Base-by-base conservation (phyloP, 2,329 filamentous ascomycete species). In the Diaporthe australafricana region DNA sequence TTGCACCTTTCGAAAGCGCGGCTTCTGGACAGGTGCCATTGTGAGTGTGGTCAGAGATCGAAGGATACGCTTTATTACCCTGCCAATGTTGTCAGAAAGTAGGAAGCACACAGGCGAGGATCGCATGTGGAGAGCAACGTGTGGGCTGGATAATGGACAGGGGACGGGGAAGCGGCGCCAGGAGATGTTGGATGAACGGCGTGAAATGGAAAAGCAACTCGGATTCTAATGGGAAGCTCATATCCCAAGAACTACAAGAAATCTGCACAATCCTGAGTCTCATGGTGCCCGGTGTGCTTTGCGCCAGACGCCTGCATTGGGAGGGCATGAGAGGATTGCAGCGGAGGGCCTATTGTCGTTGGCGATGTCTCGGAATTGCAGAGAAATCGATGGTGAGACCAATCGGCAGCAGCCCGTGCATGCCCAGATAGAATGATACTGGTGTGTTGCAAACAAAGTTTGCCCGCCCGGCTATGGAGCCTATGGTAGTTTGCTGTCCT, bases 1-100 rank as follows among this genome's bases (percentile, higher is more conserved):
- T 80, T 98, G 94, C 62, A 98, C 87, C 77, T 92, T 93, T 81
- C 92, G 94, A 84, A 98, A 98, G 78, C 92, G 89, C 57, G 86
- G 83, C 70, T 83, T 83, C 67, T 85, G 80, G 66, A 84, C 80
- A 47, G 87, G 83, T 70, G 88, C 83, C 91, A 93, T 93, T 50
- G 79, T 87, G 78, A 72, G 72, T 67, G 77, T 74, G 70, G 71
- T 72, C 74, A 74, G 68, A 71, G 76, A 67, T 72, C 68, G 72
- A 72, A 75, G 66, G 62, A 71, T 45, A 69, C 71, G 71, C 68
- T 63, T 74, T 48, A 77, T 45, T 27, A 75, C 72, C 38, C 78
- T 79, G 55, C 27, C 40, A 68, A 68, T 20, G 32, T 25, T 35
- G 69, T 79, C 60, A 79, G 78, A 68, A 55, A 53, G 27, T 30